Conservation (phyloP, 352 stramenopile species). For the Phytophthora tubulina region DNA sequence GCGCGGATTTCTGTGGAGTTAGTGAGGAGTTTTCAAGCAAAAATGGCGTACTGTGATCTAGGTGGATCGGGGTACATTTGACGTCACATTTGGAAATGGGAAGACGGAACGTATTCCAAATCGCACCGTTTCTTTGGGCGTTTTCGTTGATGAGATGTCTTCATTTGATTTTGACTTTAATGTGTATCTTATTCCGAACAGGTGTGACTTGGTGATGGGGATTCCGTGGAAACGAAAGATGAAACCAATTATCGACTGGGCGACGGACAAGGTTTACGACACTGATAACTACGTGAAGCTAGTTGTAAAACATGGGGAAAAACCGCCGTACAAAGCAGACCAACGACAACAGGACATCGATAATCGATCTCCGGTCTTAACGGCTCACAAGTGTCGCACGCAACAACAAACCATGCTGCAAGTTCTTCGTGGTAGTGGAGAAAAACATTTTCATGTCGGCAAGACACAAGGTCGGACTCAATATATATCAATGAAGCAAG, state of each 20-base stretch:
- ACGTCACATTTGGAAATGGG: constrained; percentile 10
- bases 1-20: constrained; percentile 2
- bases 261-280: constrained; percentile 9
- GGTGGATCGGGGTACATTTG: constrained; percentile 4
- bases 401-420: constrained; percentile 5
- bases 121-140: not conserved
- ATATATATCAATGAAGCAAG: constrained; percentile 8
- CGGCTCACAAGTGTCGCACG: not conserved
- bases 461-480: not conserved
- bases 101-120: not conserved
- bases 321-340: too few relatives aligned
- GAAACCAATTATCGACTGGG: constrained; percentile 13
- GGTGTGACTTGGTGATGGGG: constrained; percentile 13
- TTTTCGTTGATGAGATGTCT: constrained; percentile 16
- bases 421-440: not conserved
- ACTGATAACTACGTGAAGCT: not conserved
- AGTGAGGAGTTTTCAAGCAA: not conserved
- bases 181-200: constrained; percentile 9
- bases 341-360: not conserved
- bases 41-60: not conserved
- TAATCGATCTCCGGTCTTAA: not conserved
- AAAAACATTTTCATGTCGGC: constrained; percentile 1
- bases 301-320: not conserved
- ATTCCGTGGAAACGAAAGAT: constrained; percentile 17
- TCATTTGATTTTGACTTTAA: constrained; percentile 18